phyloP scores from a whole-genome alignment of 192 early-diverging fungal genomes.

The Chytriomyces confervae region DNA sequence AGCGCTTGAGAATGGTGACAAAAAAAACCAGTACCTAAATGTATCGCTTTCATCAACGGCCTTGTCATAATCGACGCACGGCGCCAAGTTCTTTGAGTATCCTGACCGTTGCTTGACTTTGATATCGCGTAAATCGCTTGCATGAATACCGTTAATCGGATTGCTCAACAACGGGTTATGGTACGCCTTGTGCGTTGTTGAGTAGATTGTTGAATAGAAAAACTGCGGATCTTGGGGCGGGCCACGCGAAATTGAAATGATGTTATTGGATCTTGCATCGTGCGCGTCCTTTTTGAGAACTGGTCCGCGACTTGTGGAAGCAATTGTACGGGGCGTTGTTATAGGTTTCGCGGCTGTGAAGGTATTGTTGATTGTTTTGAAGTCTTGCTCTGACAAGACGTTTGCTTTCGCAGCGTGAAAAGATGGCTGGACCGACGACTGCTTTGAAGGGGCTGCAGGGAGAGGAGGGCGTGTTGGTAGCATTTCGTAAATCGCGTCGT shows the following conservation, averaged over 20 bases:
- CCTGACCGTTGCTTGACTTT: conserved; percentile 47
- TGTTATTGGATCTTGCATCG: conserved; percentile 35
- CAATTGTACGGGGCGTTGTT: too few species aligned
- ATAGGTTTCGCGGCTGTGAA: too few species aligned
- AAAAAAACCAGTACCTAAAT: conserved; percentile 32
- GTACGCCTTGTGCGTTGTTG: conserved; percentile 47
- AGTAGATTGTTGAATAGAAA: conserved; percentile 51
- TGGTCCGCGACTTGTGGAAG: too few species aligned
- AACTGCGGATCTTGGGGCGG: conserved; percentile 41
- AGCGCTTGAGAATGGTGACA: not conserved
- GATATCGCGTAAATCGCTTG: conserved; percentile 1
- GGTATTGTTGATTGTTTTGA: too few species aligned
- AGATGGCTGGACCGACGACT: too few species aligned
- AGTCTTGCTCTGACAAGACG: too few species aligned
- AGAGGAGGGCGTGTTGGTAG: too few species aligned
- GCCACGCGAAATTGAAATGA: conserved; percentile 36
- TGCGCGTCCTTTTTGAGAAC: conserved; percentile 28
- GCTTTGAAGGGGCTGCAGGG: too few species aligned
- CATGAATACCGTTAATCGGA: conserved; percentile 34
- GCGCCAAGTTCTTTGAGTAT: conserved; percentile 51
- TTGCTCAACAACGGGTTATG: conserved; percentile 1
- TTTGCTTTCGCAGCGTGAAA: too few species aligned
- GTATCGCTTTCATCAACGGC: conserved; percentile 50
- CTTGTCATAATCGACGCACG: conserved; percentile 53
- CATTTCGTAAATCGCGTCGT: too few species aligned